phyloP scores from a whole-genome alignment of 1,139 yeast genomes.

The Lodderomyces elongisporus region DNA sequence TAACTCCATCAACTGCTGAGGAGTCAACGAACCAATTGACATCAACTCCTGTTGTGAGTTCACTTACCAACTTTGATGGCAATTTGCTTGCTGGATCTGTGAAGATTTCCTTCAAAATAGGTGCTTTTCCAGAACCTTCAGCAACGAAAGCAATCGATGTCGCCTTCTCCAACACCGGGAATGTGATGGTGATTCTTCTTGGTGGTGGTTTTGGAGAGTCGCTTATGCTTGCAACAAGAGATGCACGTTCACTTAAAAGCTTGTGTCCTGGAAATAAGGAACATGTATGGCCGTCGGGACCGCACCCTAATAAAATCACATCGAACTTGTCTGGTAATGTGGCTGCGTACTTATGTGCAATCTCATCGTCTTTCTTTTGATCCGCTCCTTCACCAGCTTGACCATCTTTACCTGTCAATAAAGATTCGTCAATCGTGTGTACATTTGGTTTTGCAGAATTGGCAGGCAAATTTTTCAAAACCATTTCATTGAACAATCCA shows the following conservation, averaged over 20 bases:
- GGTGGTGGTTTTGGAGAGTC: slow-evolving; percentile 81
- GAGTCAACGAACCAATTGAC: slow-evolving; percentile 81
- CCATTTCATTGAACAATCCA: slow-evolving; percentile 56
- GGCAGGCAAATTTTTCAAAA: slow-evolving; percentile 41
- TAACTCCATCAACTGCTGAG: slow-evolving; percentile 65
- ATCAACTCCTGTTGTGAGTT: slow-evolving; percentile 35
- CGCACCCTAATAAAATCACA: slow-evolving; percentile 65
- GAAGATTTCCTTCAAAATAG: slow-evolving; percentile 66
- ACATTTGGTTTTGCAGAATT: slow-evolving; percentile 36
- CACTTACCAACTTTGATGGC: slow-evolving; percentile 74
- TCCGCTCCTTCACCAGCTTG: slow-evolving; percentile 33
- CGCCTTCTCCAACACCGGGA: slow-evolving; percentile 56
- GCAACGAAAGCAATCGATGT: slow-evolving; percentile 74
- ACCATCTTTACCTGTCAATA: slow-evolving; percentile 45
- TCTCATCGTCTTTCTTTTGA: slow-evolving; percentile 35
- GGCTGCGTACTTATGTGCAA: slow-evolving; percentile 40
- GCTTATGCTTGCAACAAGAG: slow-evolving; percentile 37
- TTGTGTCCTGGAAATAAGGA: slow-evolving; percentile 63
- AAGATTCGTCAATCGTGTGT: slow-evolving; percentile 45
- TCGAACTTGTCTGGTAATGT: slow-evolving; percentile 49
- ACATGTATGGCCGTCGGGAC: slow-evolving; percentile 80
- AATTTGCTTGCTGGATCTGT: slow-evolving; percentile 44
- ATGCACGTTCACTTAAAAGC: slow-evolving; percentile 36
- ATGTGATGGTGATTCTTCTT: slow-evolving; percentile 67
- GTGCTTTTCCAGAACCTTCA: slow-evolving; percentile 83